A percentile compares a stretch with the other conserved stretches of the same genome.
Evolutionary conservation across 495 filamentous ascomycete genomes (phyloP).

Genomic region (Xylaria venustula): DNA sequence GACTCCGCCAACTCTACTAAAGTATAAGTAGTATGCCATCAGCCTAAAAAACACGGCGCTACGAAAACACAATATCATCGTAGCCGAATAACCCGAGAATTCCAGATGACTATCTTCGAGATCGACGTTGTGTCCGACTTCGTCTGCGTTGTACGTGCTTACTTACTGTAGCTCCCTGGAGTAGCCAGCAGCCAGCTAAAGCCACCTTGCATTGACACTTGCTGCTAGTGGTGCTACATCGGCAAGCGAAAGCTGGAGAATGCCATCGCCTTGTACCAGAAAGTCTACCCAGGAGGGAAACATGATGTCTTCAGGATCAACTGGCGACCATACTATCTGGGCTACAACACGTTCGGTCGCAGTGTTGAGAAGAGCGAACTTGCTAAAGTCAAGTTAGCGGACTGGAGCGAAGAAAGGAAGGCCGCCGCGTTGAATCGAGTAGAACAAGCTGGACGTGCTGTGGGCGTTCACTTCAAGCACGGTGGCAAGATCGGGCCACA

Average conservation of each 20-base stretch:
- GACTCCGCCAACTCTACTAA: no score
- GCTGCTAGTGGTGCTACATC: constrained; percentile 1
- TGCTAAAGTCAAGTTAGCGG: neutral
- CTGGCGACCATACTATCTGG: constrained; percentile 3
- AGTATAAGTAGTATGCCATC: no score
- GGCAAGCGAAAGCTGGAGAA: neutral
- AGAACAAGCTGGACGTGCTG: constrained; percentile 3
- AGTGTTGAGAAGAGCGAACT: constrained; percentile 1
- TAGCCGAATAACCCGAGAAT: no score
- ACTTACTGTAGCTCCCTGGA: neutral
- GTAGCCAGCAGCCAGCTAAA: neutral
- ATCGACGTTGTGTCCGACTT: neutral
- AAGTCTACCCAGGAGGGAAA: constrained; percentile 4
- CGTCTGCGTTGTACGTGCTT: constrained; percentile 1
- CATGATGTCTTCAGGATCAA: neutral
- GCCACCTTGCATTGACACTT: no score
- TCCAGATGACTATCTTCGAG: neutral
- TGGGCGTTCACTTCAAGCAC: constrained; percentile 1
- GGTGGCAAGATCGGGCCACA: neutral
- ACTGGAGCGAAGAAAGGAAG: neutral
- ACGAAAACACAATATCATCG: no score
- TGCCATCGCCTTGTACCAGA: neutral
- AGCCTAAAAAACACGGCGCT: no score
- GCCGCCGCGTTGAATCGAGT: neutral
- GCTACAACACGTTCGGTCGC: neutral